These are phyloP conservation scores for Cytospora schulzeri DNA, from an alignment of 2,329 filamentous ascomycete genomes.

Conservation along the genomic window DNA sequence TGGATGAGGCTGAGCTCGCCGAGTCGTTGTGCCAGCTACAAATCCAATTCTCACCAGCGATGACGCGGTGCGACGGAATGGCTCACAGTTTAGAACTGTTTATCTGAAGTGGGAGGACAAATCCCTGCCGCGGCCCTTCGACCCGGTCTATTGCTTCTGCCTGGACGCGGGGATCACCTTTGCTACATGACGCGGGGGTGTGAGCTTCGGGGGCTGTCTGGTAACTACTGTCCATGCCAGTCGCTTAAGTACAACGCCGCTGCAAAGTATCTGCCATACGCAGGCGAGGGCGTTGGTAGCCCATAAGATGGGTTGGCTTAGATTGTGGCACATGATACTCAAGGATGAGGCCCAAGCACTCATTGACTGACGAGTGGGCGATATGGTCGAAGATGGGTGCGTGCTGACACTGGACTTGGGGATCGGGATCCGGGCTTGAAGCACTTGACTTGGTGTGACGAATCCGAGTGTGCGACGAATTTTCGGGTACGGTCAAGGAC, in stretches of 20 bases:
- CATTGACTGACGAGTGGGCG: neutral
- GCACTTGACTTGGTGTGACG: neutral
- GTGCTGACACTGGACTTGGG: too few species aligned
- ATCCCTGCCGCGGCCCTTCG: neutral
- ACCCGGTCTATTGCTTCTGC: conserved; percentile 1
- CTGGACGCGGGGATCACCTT: neutral
- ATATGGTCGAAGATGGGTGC: too few species aligned
- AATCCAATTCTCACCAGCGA: neutral
- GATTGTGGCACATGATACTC: neutral
- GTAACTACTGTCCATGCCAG: neutral
- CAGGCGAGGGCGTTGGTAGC: neutral
- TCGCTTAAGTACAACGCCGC: neutral
- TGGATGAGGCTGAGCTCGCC: too few species aligned
- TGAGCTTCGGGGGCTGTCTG: neutral
- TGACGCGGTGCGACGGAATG: neutral
- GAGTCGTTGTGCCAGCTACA: too few species aligned
- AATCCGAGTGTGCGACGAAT: neutral
- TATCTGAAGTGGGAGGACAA: neutral
- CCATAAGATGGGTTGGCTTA: too few species aligned
- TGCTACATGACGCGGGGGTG: neutral
- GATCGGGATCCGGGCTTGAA: neutral
- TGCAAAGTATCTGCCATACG: neutral
- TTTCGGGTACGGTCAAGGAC: neutral
- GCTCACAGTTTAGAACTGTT: neutral
- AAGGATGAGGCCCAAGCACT: neutral